Evolutionary conservation across 331 rosid species (phyloP), one percentile per base, ranked within the genome.

Genomic region (Pyrus hybrid): DNA sequence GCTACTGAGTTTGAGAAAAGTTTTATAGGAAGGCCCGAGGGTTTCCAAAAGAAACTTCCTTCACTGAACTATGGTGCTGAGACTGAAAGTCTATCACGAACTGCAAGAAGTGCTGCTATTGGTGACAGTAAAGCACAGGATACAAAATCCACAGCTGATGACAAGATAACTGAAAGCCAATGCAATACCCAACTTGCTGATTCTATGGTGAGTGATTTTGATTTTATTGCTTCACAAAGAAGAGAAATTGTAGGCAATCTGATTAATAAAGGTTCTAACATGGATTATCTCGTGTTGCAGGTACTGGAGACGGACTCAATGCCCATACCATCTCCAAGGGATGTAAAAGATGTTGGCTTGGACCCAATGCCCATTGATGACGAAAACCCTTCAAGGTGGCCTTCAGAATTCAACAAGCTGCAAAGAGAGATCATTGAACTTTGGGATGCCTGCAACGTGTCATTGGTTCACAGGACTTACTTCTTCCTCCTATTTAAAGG

Each of bases 381-480:
- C 77, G 88, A 80, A 75, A 89, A 63, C 75, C 68, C 80, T 81
- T 86, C 89, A 83, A 74, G 78, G 20, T 95, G 98, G 99, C 80
- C 90, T 43, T 86, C 86, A 73, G 93, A 95, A 82, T 95, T 95
- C 78, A 82, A 77, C 81, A 88, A 83, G 85, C 88, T 88, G 56
- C 99, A 91, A 87, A 83, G 83, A 56, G 96, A 92, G 84, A 88
- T 92, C 68, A 76, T 95, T 47, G 90, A 89, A 71, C 90, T 92
- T 35, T 95, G 99, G 98, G 86, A 92, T 70, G 87, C 86, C 75
- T 95, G 97, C 77, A 88, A 95, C 60, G 87, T 91, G 77, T 89
- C 99, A 37, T 82, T 95, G 88, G 89, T 92, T 79, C 97, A 95
- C 85, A 91, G 99, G 76, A 95, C 99, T 73, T 95, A 91, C 82